Base-by-base conservation (phyloP, 441 rosid species). In the Daphne laureola region DNA sequence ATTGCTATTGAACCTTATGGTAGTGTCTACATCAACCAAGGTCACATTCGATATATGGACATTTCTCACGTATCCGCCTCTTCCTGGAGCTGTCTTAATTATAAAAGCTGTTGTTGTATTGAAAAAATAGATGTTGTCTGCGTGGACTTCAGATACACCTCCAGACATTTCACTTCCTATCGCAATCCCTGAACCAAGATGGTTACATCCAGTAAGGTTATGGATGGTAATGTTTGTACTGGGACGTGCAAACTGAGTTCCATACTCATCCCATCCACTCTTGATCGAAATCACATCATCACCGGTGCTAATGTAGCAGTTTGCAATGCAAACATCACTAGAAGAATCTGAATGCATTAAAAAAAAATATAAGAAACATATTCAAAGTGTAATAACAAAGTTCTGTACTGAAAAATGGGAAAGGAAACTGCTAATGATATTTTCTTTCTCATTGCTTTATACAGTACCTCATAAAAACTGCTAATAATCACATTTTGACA, bases 101-200 rank as follows among this genome's bases (percentile, higher is more conserved):
- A 86, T 75, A 18, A 89, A 78, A 48, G 80, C 97, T 0, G 80
- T 77, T n/a, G 51, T 77, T 12, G 98, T 74, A 65, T 83, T 67
- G 76, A 72, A 84, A 49, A 93, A 66, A 42, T 52, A 62, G 21
- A 93, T 64, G 64, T 85, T 76, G 71, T 81, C 74, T 41, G 82
- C 95, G 17, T 73, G 73, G 55, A 93, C 81, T 54, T 84, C 89
- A 0, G 95, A 87, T 43, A 91, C 87, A 17, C 97, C 98, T 35
- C 98, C 96, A 25, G 98, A 92, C 98, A 88, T 91, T 72, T 93
- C 97, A 25, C 98, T 93, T 54, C 98, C 98, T 1, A 93, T 84
- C 3, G 96, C 86, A 14, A 93, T 74, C 42, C 98, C 97, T 25
- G 98, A 74, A 69, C 87, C 79, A 8, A 70, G 55, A 53, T 51